A percentile compares a stretch with the other conserved stretches of the same genome.
Evolutionary conservation across 768 basidiomycete genomes (phyloP).

Genomic region (Lepiota venenata): DNA sequence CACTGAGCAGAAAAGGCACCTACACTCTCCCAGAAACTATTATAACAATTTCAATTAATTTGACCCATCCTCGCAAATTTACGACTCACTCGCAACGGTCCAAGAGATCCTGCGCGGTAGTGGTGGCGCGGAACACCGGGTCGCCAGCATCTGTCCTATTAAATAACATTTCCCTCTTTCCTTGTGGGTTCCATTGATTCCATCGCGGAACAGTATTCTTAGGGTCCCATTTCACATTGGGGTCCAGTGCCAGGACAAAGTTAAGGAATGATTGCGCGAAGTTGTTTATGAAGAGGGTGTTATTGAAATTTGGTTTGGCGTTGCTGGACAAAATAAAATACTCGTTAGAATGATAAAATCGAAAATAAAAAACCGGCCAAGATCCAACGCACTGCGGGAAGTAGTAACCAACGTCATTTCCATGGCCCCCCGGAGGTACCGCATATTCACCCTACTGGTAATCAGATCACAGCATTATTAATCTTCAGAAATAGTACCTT

Average conservation of each 20-base stretch:
- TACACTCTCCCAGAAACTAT: constrained; percentile 8
- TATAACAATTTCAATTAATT: background rate
- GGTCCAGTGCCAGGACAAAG: constrained; percentile 29
- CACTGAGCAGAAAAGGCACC: constrained; percentile 3
- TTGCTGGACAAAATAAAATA: background rate
- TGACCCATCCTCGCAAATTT: no score
- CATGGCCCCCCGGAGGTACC: constrained; percentile 38
- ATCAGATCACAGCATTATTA: background rate
- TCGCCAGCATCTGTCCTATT: constrained; percentile 30
- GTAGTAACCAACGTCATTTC: constrained; percentile 34
- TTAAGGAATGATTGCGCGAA: constrained; percentile 36
- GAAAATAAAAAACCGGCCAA: background rate
- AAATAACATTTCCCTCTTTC: constrained; percentile 41
- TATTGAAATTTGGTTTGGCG: constrained; percentile 27
- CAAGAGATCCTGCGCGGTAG: background rate
- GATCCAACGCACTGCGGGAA: constrained; percentile 33
- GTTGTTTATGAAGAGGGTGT: constrained; percentile 30
- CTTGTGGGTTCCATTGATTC: constrained; percentile 22
- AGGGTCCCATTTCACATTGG: constrained; percentile 23
- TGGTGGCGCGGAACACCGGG: constrained; percentile 16
- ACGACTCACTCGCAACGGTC: constrained; percentile 7
- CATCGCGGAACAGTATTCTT: constrained; percentile 36
- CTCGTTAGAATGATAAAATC: background rate
- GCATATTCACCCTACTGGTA: constrained; percentile 36
- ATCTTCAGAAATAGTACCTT: constrained; percentile 22